These are phyloP conservation scores for Conoideocrella luteorostrata DNA, from an alignment of 2,329 filamentous ascomycete species.

Conservation along the genomic window DNA sequence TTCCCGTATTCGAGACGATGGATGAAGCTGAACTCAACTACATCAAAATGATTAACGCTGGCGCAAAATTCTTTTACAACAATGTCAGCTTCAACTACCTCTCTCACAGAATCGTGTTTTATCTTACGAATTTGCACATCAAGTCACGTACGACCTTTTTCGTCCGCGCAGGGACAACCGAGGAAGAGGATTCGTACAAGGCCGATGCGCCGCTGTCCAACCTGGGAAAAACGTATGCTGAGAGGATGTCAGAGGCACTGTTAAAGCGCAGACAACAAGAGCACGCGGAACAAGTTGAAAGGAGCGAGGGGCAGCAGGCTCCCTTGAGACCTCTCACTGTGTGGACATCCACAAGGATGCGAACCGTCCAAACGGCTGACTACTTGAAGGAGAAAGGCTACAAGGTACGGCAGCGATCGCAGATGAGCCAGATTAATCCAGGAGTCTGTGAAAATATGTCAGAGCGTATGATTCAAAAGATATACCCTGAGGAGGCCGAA, in stretches of 20 bases:
- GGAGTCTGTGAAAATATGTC: slow-evolving; percentile 93
- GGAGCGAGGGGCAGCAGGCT: slow-evolving; percentile 55
- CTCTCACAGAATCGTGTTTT: slow-evolving; percentile 96
- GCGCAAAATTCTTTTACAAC: slow-evolving; percentile 88
- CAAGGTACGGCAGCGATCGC: slow-evolving; percentile 82
- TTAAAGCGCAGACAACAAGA: slow-evolving; percentile 80
- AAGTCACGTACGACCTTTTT: slow-evolving; percentile 94
- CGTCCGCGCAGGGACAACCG: slow-evolving; percentile 75
- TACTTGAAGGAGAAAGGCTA: slow-evolving; percentile 74
- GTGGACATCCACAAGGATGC: slow-evolving; percentile 88
- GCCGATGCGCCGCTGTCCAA: slow-evolving; percentile 78
- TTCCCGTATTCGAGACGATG: slow-evolving; percentile 96
- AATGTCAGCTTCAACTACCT: slow-evolving; percentile 96
- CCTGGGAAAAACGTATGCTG: slow-evolving; percentile 73
- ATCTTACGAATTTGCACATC: slow-evolving; percentile 94
- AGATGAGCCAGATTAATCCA: slow-evolving; percentile 96
- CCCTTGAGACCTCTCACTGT: slow-evolving; percentile 76
- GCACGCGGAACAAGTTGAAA: slow-evolving; percentile 59
- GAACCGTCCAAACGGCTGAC: slow-evolving; percentile 85
- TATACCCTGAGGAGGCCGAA: slow-evolving; percentile 84
- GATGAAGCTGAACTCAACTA: slow-evolving; percentile 89
- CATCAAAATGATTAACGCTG: slow-evolving; percentile 99
- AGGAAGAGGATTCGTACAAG: slow-evolving; percentile 88
- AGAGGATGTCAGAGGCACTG: slow-evolving; percentile 79
- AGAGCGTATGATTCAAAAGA: slow-evolving; percentile 68